Conservation (phyloP, 1,284 basidiomycete genomes). For the Gymnopus androsaceus region DNA sequence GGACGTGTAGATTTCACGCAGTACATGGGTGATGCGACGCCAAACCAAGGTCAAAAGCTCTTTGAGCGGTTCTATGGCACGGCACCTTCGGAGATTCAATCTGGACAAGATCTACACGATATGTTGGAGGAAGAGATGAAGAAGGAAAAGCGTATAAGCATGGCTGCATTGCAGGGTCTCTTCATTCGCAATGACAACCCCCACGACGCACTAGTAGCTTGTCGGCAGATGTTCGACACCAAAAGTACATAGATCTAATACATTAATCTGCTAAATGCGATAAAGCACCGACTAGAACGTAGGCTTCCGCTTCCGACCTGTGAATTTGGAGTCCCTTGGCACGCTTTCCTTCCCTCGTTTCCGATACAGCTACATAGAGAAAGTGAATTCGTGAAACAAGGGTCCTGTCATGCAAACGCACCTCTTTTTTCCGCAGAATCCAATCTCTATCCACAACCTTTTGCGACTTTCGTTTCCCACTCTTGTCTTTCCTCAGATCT, state of each 20-base stretch:
- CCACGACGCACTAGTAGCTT: constrained; percentile 59
- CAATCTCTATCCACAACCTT: constrained; percentile 67
- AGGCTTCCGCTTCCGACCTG: constrained; percentile 71
- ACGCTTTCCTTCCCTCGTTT: constrained; percentile 80
- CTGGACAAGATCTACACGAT: constrained; percentile 53
- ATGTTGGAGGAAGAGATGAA: constrained; percentile 55
- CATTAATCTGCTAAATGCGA: constrained; percentile 2
- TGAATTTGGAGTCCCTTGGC: constrained; percentile 80
- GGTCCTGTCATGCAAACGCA: constrained; percentile 27
- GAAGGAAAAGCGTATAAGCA: constrained; percentile 71
- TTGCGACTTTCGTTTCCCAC: constrained; percentile 63
- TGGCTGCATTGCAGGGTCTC: constrained; percentile 91
- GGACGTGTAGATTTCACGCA: constrained; percentile 90
- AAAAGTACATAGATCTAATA: constrained; percentile 23
- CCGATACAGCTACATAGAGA: constrained; percentile 62
- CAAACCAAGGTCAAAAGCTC: constrained; percentile 77
- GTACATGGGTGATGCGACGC: constrained; percentile 86
- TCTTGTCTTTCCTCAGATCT: constrained; percentile 53
- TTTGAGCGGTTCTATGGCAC: constrained; percentile 86
- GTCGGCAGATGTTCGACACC: constrained; percentile 29
- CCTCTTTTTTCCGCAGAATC: constrained; percentile 86
- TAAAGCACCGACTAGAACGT: constrained; percentile 50
- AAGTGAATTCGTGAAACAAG: constrained; percentile 13
- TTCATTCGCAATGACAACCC: constrained; percentile 78
- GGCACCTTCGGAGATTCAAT: constrained; percentile 35